Evolutionary conservation across 1,139 yeast genomes (phyloP).

Genomic region (Hansenula sp.): DNA sequence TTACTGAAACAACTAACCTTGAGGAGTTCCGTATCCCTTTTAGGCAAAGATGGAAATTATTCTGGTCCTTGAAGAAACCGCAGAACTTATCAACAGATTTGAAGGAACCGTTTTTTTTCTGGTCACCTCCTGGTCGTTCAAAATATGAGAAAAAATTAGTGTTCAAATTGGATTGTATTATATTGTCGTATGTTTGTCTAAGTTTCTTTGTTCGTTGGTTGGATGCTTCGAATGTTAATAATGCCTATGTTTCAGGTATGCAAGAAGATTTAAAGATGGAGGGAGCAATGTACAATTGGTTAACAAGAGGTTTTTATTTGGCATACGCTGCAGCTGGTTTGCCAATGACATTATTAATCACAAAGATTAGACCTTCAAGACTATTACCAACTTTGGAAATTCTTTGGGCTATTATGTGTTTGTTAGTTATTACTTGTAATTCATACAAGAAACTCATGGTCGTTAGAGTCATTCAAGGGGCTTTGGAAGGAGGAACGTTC

Average conservation of each 20-base stretch:
- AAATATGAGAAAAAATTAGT: constrained; percentile 18
- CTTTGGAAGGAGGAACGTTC: constrained; percentile 24
- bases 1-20: too few species aligned
- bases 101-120: too few species aligned
- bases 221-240: constrained; percentile 28
- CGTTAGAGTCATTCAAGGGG: constrained; percentile 49
- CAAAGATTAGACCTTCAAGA: background rate
- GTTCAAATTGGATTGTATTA: constrained; percentile 57
- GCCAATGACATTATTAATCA: constrained; percentile 9
- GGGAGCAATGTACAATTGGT: constrained; percentile 38
- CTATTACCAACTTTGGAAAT: constrained; percentile 36
- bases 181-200: constrained; percentile 56
- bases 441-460: constrained; percentile 43
- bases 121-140: background rate
- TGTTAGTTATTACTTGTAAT: constrained; percentile 42
- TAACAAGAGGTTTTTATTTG: constrained; percentile 1
- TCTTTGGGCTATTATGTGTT: constrained; percentile 50
- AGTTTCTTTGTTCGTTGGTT: constrained; percentile 30
- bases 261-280: constrained; percentile 21
- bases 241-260: constrained; percentile 32
- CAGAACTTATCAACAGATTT: too few species aligned
- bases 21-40: too few species aligned
- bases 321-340: background rate
- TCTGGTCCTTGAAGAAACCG: too few species aligned
- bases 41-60: too few species aligned